phyloP scores from a whole-genome alignment of 23 red algal genomes.

The Gracilaria caudata region DNA sequence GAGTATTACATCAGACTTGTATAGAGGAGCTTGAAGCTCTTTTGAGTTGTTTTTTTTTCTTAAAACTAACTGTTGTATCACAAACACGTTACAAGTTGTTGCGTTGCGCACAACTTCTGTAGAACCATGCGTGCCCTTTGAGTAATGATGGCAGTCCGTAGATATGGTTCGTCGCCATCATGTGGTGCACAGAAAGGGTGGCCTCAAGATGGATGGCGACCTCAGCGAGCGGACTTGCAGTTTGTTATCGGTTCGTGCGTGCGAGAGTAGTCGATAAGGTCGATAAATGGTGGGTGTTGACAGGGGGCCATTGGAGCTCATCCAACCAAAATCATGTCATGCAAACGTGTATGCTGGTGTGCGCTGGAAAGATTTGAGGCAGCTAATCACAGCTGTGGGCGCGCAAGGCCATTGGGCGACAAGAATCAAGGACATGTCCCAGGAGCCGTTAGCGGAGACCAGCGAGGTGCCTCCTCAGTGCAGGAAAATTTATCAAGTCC shows the following conservation, averaged over 20 bases:
- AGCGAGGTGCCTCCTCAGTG: too few relatives aligned
- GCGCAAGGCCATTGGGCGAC: background rate
- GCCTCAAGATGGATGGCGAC: background rate
- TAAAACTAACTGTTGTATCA: conserved; percentile 14
- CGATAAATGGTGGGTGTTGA: background rate
- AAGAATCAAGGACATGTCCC: background rate
- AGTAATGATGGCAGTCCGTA: too few relatives aligned
- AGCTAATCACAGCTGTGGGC: too few relatives aligned
- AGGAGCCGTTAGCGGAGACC: background rate
- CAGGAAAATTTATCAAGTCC: too few relatives aligned
- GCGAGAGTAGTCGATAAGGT: background rate
- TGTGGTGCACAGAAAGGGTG: background rate
- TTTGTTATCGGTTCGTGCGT: background rate
- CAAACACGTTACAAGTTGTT: background rate
- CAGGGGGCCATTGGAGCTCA: background rate
- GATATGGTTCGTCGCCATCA: too few relatives aligned
- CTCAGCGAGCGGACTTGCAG: background rate
- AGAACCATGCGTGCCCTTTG: too few relatives aligned
- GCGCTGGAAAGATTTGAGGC: too few relatives aligned
- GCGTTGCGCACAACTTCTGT: background rate
- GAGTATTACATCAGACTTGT: background rate
- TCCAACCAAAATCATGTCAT: too few relatives aligned
- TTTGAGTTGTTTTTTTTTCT: background rate
- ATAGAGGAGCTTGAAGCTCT: conserved; percentile 16
- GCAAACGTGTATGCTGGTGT: too few relatives aligned